A percentile compares a stretch with the other conserved stretches of the same genome.
Evolutionary conservation across 768 basidiomycete species (phyloP).

Genomic region (Tulasnella sp.): DNA sequence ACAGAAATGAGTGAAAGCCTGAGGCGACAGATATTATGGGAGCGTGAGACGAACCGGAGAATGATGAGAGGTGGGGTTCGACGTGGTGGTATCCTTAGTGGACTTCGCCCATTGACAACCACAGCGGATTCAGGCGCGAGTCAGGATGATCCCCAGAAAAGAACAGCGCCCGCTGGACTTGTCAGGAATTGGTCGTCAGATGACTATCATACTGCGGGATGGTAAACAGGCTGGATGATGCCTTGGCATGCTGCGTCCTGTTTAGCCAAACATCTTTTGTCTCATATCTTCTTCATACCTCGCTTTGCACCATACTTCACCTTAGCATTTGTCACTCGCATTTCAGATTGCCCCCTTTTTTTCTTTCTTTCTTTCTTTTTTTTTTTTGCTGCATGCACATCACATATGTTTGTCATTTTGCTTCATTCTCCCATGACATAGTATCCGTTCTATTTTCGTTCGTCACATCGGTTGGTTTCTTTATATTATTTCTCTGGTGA

Average conservation of each 20-base stretch:
- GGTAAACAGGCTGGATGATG: slow-evolving; percentile 4
- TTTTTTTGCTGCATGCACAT: background rate
- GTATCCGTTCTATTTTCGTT: background rate
- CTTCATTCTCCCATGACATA: background rate
- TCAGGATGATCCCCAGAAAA: background rate
- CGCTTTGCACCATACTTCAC: background rate
- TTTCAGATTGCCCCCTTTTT: background rate
- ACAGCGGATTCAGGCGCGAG: background rate
- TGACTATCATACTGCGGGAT: slow-evolving; percentile 16
- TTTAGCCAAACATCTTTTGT: background rate
- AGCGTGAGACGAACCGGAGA: slow-evolving; percentile 24
- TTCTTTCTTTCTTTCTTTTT: background rate
- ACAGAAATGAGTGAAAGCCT: slow-evolving; percentile 78
- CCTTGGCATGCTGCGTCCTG: background rate
- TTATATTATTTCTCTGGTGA: background rate
- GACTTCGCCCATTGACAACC: background rate
- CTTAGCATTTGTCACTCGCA: too few species aligned
- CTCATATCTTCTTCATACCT: background rate
- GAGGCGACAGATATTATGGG: slow-evolving; percentile 70
- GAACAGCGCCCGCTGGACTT: background rate
- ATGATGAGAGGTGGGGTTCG: slow-evolving; percentile 10
- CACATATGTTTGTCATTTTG: background rate
- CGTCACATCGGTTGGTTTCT: background rate
- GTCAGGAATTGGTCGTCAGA: slow-evolving; percentile 7
- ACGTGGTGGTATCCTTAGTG: background rate